phyloP scores from a whole-genome alignment of 164 flowering plant genomes.

The Hamamelis virginiana region DNA sequence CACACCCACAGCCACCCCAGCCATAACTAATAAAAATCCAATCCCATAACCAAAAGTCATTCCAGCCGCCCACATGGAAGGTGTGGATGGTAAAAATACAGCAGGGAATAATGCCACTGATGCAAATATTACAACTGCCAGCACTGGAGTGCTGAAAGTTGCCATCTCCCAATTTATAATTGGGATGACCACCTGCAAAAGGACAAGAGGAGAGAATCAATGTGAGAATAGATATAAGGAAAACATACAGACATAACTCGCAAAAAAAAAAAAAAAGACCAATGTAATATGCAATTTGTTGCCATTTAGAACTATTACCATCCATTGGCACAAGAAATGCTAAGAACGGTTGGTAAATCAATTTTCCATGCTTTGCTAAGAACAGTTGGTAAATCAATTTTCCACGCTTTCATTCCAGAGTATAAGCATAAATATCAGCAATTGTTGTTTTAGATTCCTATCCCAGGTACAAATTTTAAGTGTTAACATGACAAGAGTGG shows the following conservation, averaged over 20 bases:
- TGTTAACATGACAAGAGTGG: too few species aligned
- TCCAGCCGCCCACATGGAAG: conserved; percentile 25
- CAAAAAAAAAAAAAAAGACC: neutral
- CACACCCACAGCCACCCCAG: conserved; percentile 15
- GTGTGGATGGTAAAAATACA: conserved; percentile 13
- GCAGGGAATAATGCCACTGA: conserved; percentile 16
- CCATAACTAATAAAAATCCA: conserved; percentile 14
- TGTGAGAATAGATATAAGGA: neutral
- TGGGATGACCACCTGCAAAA: conserved; percentile 16
- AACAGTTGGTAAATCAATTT: too few species aligned
- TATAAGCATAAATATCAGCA: too few species aligned
- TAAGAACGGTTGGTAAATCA: too few species aligned
- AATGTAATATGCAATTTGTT: neutral
- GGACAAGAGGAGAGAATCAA: neutral
- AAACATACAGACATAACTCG: neutral
- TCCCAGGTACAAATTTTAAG: too few species aligned
- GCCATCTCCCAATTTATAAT: conserved; percentile 15
- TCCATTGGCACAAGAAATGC: too few species aligned
- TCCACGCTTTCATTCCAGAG: too few species aligned
- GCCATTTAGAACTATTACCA: too few species aligned
- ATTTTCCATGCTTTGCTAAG: too few species aligned
- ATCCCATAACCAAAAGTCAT: conserved; percentile 21
- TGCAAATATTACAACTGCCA: conserved; percentile 13
- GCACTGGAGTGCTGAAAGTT: conserved; percentile 12
- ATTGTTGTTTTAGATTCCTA: too few species aligned